Base-by-base conservation (phyloP, 2,329 filamentous ascomycete species). In the Colletotrichum costaricense region DNA sequence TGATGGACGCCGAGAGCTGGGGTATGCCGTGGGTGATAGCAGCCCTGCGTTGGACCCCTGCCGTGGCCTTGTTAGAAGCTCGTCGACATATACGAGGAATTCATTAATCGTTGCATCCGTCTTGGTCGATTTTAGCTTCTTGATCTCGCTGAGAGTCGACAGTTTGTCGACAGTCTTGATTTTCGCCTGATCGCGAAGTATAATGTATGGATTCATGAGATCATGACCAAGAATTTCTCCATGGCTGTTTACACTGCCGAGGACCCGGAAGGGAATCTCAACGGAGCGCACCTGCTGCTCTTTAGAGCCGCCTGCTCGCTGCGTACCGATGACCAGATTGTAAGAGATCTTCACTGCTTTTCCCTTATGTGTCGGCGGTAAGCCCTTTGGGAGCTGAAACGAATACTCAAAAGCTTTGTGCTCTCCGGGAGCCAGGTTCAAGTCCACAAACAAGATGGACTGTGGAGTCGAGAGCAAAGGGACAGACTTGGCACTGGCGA, bases 311-410 rank as follows among this genome's bases (percentile, higher is more conserved):
- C 94, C 94, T 1, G 94, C 92, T 75, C 95, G 88, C 81, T 99
- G 97, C 0, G 96, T 98, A 57, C 96, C 96, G 75, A 99, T 94
- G 11, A 97, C 92, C 14, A 99, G 86, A 80, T 94, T 94, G 84
- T 99, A 99, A 2, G 92, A 90, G 63, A 98, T 95, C 83, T 98
- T 98, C 80, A 98, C 97, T 1, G 95, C 94, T 79, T 97, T 95
- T 12, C 97, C 97, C 77, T 93, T 93, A 81, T 98, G 94, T 16
- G 92, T 95, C 7, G 97, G 96, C 26, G 97, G 97, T n/a, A 99
- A 84, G 0, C 96, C 96, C 78, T 92, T 92, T 0, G 97, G 97
- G 67, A 99, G 85, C 57, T 90, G 93, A 81, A 98, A 98, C 1
- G 91, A 90, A 81, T 98, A 99, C 63, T 93, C 94, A 79, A 93